Percentiles rank a stretch among this genome's conserved stretches.
These are phyloP conservation scores for Phlyctochytrium arcticum DNA, from an alignment of 192 early-diverging fungal species.

Conservation along the genomic window DNA sequence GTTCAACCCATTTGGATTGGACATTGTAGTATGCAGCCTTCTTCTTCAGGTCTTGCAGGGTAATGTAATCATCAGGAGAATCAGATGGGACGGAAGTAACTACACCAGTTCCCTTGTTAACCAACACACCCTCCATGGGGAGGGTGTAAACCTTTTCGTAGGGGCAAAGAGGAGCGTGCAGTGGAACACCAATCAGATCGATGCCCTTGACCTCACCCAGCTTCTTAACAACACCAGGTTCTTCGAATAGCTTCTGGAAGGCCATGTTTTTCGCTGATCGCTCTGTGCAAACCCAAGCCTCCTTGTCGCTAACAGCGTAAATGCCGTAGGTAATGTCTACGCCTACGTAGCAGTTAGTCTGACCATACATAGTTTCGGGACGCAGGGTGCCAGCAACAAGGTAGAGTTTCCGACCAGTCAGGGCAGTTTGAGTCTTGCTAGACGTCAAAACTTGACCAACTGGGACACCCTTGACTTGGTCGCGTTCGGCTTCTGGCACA, in stretches of 20 bases:
- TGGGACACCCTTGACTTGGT: slow-evolving; percentile 46
- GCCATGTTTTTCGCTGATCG: slow-evolving; percentile 97
- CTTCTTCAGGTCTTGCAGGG: slow-evolving; percentile 89
- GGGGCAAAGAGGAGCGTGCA: slow-evolving; percentile 80
- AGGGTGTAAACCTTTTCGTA: slow-evolving; percentile 83
- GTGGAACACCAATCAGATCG: slow-evolving; percentile 80
- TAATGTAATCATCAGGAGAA: slow-evolving; percentile 93
- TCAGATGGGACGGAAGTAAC: slow-evolving; percentile 99
- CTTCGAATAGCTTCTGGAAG: slow-evolving; percentile 78
- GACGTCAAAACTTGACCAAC: slow-evolving; percentile 43
- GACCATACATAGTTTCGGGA: slow-evolving; percentile 99
- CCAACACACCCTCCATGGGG: slow-evolving; percentile 95
- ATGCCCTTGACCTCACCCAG: slow-evolving; percentile 74
- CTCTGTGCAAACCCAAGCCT: slow-evolving; percentile 86
- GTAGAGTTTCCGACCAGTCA: slow-evolving; percentile 76
- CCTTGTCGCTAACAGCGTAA: slow-evolving; percentile 69
- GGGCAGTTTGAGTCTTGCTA: slow-evolving; percentile 52
- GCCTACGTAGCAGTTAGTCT: slow-evolving; percentile 97
- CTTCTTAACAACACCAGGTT: slow-evolving; percentile 61
- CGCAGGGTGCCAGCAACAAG: slow-evolving; percentile 93
- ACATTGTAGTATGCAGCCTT: slow-evolving; percentile 93
- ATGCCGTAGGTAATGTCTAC: slow-evolving; percentile 89
- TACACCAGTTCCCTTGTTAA: slow-evolving; percentile 86
- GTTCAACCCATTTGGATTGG: slow-evolving; percentile 78
- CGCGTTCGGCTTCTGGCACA: slow-evolving; percentile 23